These are phyloP conservation scores for Stagonosporopsis cucurbitacearum DNA, from an alignment of 2,329 filamentous ascomycete species.

Conservation along the genomic window DNA sequence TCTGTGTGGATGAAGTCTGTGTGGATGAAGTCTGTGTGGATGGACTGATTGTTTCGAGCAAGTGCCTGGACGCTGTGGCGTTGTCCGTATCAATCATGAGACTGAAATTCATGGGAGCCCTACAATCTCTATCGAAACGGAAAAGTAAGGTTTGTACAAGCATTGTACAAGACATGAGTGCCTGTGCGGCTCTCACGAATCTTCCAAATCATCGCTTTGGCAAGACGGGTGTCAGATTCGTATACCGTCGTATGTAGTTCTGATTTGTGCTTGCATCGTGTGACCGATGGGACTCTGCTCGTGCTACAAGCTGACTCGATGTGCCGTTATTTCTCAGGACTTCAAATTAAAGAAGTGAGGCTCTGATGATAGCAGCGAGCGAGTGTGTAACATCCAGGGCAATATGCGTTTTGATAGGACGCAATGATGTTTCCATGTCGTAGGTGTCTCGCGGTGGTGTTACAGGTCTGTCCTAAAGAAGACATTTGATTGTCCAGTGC, in stretches of 20 bases:
- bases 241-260: not conserved
- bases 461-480: slow-evolving; percentile 12
- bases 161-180: not conserved
- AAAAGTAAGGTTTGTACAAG: not conserved
- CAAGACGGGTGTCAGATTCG: slow-evolving; percentile 5
- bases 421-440: not conserved
- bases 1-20: too few species aligned
- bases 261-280: not conserved
- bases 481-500: slow-evolving; percentile 6
- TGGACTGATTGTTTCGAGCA: not conserved
- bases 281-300: slow-evolving; percentile 1
- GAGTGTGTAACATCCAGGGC: not conserved
- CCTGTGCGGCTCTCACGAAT: not conserved
- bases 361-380: slow-evolving; percentile 3
- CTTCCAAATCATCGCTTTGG: slow-evolving; percentile 10
- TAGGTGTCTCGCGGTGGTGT: slow-evolving; percentile 8
- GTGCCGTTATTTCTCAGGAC: not conserved
- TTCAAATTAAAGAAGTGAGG: slow-evolving; percentile 1
- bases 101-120: not conserved
- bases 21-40: too few species aligned
- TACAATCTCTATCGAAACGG: not conserved
- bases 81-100: not conserved
- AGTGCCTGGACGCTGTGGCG: not conserved
- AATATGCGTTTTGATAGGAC: not conserved
- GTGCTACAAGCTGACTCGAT: slow-evolving; percentile 7